Conservation (phyloP, 192 early-diverging fungal genomes). For the Mortierella claussenii region DNA sequence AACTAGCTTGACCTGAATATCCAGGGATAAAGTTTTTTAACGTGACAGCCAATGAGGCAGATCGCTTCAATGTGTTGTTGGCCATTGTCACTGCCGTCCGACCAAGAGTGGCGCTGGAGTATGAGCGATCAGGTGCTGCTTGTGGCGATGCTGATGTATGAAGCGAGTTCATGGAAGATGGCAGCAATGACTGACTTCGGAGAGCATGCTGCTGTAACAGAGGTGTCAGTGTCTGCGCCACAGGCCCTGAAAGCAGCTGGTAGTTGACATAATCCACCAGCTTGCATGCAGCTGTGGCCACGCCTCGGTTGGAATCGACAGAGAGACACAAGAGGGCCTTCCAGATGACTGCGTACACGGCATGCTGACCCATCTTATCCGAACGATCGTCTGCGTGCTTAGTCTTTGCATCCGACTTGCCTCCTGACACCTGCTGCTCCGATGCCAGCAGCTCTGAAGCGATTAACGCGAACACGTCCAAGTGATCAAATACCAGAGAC, state of each 20-base stretch:
- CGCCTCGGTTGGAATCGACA: conserved; percentile 84
- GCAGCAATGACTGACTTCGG: conserved; percentile 14
- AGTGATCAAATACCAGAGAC: conserved; percentile 75
- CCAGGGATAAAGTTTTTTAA: conserved; percentile 52
- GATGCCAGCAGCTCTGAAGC: conserved; percentile 60
- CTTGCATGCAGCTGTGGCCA: conserved; percentile 71
- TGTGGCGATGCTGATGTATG: conserved; percentile 32
- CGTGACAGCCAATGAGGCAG: conserved; percentile 53
- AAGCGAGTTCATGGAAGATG: conserved; percentile 27
- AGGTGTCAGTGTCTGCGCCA: conserved; percentile 20
- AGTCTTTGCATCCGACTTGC: conserved; percentile 49
- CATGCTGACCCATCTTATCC: conserved; percentile 44
- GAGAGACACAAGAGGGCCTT: conserved; percentile 86
- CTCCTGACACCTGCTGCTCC: conserved; percentile 55
- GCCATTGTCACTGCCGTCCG: conserved; percentile 37
- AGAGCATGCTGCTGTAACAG: conserved; percentile 30
- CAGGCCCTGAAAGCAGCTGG: conserved; percentile 51
- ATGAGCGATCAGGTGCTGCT: conserved; percentile 18
- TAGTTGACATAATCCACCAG: conserved; percentile 80
- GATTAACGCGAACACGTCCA: conserved; percentile 69
- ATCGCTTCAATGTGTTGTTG: conserved; percentile 54
- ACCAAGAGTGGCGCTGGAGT: conserved; percentile 29
- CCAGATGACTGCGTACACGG: conserved; percentile 76
- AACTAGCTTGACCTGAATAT: conserved; percentile 8
- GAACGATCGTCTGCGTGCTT: conserved; percentile 18